These are phyloP conservation scores for Plasmodium adleri DNA, from an alignment of 169 alveolate genomes.

Conservation along the genomic window DNA sequence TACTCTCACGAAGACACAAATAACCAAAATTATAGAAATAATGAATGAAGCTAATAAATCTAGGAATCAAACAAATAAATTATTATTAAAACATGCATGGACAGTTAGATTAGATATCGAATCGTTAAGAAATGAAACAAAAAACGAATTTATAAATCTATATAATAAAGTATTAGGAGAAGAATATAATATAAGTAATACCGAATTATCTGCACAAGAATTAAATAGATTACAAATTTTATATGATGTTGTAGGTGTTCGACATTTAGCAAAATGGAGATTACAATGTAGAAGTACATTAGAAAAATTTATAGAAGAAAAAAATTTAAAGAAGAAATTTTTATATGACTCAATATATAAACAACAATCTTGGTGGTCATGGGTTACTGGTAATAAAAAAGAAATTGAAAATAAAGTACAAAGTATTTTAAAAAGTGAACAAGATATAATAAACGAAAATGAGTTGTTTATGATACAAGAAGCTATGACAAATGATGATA, in stretches of 20 bases:
- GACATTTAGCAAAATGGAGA: constrained; percentile 90
- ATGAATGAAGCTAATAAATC: constrained; percentile 83
- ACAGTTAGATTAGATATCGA: constrained; percentile 86
- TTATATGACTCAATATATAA: constrained; percentile 78
- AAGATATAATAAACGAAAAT: constrained; percentile 75
- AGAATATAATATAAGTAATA: constrained; percentile 63
- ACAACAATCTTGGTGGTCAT: constrained; percentile 85
- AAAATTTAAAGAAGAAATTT: constrained; percentile 80
- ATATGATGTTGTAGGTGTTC: constrained; percentile 87
- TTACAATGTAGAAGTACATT: constrained; percentile 79
- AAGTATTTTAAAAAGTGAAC: constrained; percentile 72
- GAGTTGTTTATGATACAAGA: constrained; percentile 78
- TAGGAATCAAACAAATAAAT: constrained; percentile 80
- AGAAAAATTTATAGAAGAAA: constrained; percentile 79
- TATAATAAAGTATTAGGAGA: constrained; percentile 82
- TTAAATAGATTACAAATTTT: constrained; percentile 80
- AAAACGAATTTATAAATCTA: constrained; percentile 84
- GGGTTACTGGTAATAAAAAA: constrained; percentile 81
- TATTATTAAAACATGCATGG: constrained; percentile 83
- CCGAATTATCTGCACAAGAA: constrained; percentile 73
- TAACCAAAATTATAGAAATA: constrained; percentile 82
- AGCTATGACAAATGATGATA: constrained; percentile 78
- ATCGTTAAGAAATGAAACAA: constrained; percentile 83
- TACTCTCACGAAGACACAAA: constrained; percentile 83
- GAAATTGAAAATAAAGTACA: constrained; percentile 76